Base-by-base conservation (phyloP, 495 filamentous ascomycete genomes). In the Elasticomyces elasticus region DNA sequence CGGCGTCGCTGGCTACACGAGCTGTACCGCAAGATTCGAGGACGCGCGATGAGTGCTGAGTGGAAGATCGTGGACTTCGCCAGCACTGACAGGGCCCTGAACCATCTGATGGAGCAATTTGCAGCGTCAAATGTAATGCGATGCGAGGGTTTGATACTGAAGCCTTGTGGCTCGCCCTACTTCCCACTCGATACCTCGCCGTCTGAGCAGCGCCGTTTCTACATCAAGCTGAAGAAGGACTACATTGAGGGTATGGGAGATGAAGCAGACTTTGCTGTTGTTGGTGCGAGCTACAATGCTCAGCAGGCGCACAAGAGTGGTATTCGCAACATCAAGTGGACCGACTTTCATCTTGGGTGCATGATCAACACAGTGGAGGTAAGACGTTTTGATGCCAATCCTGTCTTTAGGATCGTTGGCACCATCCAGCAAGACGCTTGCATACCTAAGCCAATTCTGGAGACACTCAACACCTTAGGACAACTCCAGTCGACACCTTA, bases 161-260 rank as follows among this genome's bases (percentile, higher is more conserved):
- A 95, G 66, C 82, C 82, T 27, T 74, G 71, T n/a, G 82, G 89
- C 50, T 79, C 84, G 22, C 79, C 87, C 0, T 95, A 94, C 60
- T 84, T 94, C 48, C 57, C 67, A 12, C 54, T 60, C 17, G 51
- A 59, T 55, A 59, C 63, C 37, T 11, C 22, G 13, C 2, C 33
- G 7, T 12, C 20, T 10, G 55, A 44, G 40, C 74, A 67, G 30
- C 70, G 58, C 30, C 74, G 73, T 47, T 74, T 75, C 24, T 84
- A 81, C 68, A 85, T 94, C 62, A 95, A 94, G 67, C 64, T 95
- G 25, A 95, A 95, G 65, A 94, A 90, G 58, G 88, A 94, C 59
- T 95, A 94, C 55, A 84, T 95, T n/a, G 72, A 72, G 19, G 79
- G 80, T 5, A 75, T 89, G 59, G 89, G 88, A 1, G 87, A 94